Base-by-base conservation (phyloP, 345 rosid genomes). In the Carallia brachiata region DNA sequence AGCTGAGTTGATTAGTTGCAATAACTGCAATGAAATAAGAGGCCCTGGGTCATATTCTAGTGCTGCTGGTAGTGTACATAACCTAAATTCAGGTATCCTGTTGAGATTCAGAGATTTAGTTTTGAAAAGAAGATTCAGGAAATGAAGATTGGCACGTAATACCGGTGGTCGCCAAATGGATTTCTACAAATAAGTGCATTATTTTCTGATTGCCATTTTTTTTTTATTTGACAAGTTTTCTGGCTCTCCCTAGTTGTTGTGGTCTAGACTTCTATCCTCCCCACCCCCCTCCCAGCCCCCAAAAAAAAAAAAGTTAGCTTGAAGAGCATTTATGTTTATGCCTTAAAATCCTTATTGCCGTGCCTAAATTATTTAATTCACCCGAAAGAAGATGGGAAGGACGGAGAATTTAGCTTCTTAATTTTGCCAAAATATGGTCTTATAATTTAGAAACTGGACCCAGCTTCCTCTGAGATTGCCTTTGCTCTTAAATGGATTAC, bases 51-150 rank as follows among this genome's bases (percentile, higher is more conserved):
- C 53, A 55, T 44, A 31, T 44, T 63, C 23, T 19, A 19, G 27
- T 61, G 75, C 55, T 47, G 59, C 66, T 55, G 56, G 73, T 64
- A 57, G 57, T 63, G 82, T 77, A 81, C 67, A 81, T 75, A 78
- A 62, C 50, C 61, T 53, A n/a, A 39, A 66, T 63, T 62, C 47
- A 59, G 55, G 80, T 68, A 63, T 67, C 58, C 4, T 27, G 3
- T 56, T 72, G 70, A 48, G 67, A 58, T 55, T 23, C 64, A 69
- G 36, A 61, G 27, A 12, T 7, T 32, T 36, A 36, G 6, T 15
- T 36, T 4, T 60, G 34, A 32, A 52, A 48, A 19, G 13, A 50
- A 60, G 47, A 61, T 47, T 19, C 12, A 48, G 2, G 5, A 34
- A 39, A 39, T 7, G 44, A 39, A 39, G 10, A 6, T 39, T 7